A percentile compares a stretch with the other conserved stretches of the same genome.
phyloP scores from a whole-genome alignment of 768 basidiomycete species.

The Lactifluus hygrophoroides region DNA sequence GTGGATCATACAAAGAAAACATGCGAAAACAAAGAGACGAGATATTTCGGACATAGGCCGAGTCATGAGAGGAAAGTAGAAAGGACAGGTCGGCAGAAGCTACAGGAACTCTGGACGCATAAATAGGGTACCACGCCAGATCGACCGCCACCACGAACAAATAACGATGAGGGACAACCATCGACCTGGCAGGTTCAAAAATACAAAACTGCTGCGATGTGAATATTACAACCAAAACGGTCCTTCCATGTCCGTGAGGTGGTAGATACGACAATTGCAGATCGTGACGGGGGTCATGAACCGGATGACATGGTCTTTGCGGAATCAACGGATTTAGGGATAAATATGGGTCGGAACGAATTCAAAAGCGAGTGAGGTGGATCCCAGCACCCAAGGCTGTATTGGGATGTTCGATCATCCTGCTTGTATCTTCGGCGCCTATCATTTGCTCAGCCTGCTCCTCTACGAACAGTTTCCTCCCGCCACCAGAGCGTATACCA shows the following conservation, averaged over 20 bases:
- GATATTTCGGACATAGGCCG: conserved; percentile 1
- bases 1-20: conserved; percentile 12
- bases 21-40: conserved; percentile 1
- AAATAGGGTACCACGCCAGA: conserved; percentile 10
- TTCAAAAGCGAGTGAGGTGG: conserved; percentile 18
- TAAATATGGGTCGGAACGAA: conserved; percentile 5
- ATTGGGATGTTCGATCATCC: conserved; percentile 11
- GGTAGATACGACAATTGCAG: conserved; percentile 23
- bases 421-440: conserved; percentile 10
- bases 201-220: conserved; percentile 14
- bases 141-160: conserved; percentile 3
- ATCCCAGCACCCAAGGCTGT: conserved; percentile 20
- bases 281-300: conserved; percentile 18
- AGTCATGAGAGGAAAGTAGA: conserved; percentile 1
- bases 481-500: conserved; percentile 17
- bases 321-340: conserved; percentile 17
- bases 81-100: conserved; percentile 8
- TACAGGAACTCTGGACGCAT: conserved; percentile 15
- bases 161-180: conserved; percentile 1
- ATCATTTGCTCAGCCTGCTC: conserved; percentile 15
- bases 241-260: conserved; percentile 20
- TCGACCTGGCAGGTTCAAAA: conserved; percentile 3
- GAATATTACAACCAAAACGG: conserved; percentile 19
- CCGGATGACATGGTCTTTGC: conserved; percentile 12
- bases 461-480: conserved; percentile 20